Evolutionary conservation across 768 basidiomycete species (phyloP), one percentile per base, ranked within the genome.

Genomic region (Mycena belliarum): DNA sequence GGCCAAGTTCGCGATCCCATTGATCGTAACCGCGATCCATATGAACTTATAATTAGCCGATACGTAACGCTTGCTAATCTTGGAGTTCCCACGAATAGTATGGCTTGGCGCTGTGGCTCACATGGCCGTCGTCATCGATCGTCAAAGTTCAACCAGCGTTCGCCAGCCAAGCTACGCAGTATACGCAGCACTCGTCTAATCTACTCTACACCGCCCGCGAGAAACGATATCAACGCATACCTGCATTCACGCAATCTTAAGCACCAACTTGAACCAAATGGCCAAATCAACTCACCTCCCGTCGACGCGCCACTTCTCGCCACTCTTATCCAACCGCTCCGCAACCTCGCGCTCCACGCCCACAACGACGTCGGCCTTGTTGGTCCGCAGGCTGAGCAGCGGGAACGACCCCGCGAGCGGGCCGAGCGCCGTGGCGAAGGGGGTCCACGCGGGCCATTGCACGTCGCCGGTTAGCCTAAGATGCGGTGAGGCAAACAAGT

Each of bases 361-460:
- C 24, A 92, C 93, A 7, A 87, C 89, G 2, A 97, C 94, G 67
- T 98, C 95, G 0, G 96, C 96, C 71, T 99, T 99, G 77, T 89
- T 93, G 1, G 96, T 98, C 18, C 96, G 82, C 57, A 98, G 74
- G 66, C 91, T 93, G 24, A 98, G 73, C 9, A 97, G 68, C 0
- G 90, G 88, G 73, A 96, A 91, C 10, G 86, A 75, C 1, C 91
- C 89, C 0, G 84, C 83, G 11, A 98, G 72, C 2, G 91, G 90
- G 6, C 94, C 93, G 14, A 97, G 70, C 0, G 92, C 93, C 3
- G 77, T 73, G 24, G 79, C 73, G 68, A 96, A 93, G 0, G 89
- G 73, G 1, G 91, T 93, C 50, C 85, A 86, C 1, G 86, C 81
- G 0, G 91, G 90, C 96, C 96, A 99, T 65, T 79, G 77, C 26